Evolutionary conservation across 1,284 basidiomycete genomes (phyloP), one percentile per base, ranked within the genome.

Genomic region (Cutaneotrichosporon sp.): DNA sequence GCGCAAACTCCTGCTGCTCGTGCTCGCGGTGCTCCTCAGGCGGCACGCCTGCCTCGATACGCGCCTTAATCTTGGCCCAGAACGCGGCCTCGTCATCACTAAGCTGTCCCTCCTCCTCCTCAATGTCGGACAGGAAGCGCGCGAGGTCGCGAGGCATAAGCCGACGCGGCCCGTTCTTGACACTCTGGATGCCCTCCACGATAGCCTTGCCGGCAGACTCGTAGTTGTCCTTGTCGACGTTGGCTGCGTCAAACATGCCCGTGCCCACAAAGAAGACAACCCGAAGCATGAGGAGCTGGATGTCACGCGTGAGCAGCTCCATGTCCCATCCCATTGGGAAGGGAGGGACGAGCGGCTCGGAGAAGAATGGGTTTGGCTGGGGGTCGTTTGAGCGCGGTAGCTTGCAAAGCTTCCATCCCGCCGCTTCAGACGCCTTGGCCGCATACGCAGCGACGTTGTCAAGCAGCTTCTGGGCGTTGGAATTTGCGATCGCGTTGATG

Each of bases 401-500:
- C 26, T 61, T 61, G 13, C 73, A 49, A 49, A 67, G 72, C 51
- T 67, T 70, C 74, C 73, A 75, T 0, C 74, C 73, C 9, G 76
- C 60, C 1, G 62, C 68, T 31, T 74, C 72, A 1, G 65, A 70
- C 1, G 76, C 76, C 56, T 73, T 67, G 36, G 60, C 63, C 7
- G 71, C 73, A 61, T 80, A 80, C 9, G 76, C 73, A 13, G 63
- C 58, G 47, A 74, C 73, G 61, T 80, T 80, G 40, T 76, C 75
- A 16, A 77, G 38, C 6, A 80, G 65, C 58, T 77, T 75, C 21
- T 50, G 57, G 0, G 65, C 67, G 67, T 80, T 80, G 55, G 70
- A 51, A 42, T 71, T 65, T 9, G 78, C 76, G 9, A 76, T 73
- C 10, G 75, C 74, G 63, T 76, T 74, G n/a, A 70, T 51, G 0